phyloP scores from a whole-genome alignment of 805 yeast genomes.

The Teunomyces kruisii region DNA sequence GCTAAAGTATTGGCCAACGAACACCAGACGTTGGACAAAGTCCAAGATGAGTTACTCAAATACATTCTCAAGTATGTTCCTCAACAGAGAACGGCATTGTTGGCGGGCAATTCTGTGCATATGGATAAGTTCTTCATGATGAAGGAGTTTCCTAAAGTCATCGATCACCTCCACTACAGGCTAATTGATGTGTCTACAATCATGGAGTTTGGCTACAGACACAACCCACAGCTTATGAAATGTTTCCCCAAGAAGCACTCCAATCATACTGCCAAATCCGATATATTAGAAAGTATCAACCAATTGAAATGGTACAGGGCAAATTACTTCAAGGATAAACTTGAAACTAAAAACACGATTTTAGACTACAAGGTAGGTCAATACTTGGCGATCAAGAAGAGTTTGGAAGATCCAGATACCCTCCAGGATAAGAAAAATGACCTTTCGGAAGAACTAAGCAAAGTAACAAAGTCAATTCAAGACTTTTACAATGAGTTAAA shows the following conservation, averaged over 20 bases:
- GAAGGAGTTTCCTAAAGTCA: constrained; percentile 76
- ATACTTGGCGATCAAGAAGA: not conserved
- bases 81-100: constrained; percentile 55
- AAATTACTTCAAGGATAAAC: constrained; percentile 50
- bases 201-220: constrained; percentile 77
- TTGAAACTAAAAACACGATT: constrained; percentile 12
- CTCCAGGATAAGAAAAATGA: not conserved
- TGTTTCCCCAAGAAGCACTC: constrained; percentile 61
- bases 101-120: constrained; percentile 92
- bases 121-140: constrained; percentile 85
- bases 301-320: constrained; percentile 78
- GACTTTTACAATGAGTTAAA: not conserved
- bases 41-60: constrained; percentile 60
- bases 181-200: constrained; percentile 87
- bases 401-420: not conserved
- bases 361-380: not conserved
- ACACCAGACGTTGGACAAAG: constrained; percentile 53
- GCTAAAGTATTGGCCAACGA: constrained; percentile 60
- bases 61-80: constrained; percentile 61
- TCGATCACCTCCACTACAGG: constrained; percentile 66
- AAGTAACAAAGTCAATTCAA: not conserved
- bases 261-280: constrained; percentile 84
- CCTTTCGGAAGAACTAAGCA: not conserved
- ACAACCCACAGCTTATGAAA: constrained; percentile 62
- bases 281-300: constrained; percentile 83